A percentile compares a stretch with the other conserved stretches of the same genome.
Conservation (phyloP, 139 green algal species). For the Auxenochlorella protothecoides region DNA sequence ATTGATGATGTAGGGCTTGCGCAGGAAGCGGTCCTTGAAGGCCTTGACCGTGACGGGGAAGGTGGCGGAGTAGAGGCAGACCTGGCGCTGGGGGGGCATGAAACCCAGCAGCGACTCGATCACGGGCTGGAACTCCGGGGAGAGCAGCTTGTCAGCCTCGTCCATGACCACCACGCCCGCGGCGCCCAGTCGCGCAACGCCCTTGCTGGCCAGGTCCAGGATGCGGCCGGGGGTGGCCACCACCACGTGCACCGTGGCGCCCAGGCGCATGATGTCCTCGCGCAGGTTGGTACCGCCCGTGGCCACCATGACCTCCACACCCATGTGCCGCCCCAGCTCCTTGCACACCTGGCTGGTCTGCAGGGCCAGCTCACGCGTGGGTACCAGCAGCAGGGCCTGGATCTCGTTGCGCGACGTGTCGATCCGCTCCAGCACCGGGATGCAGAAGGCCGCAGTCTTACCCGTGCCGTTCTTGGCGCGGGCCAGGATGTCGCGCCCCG, state of each 20-base stretch:
- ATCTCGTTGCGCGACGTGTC: constrained; percentile 79
- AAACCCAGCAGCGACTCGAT: constrained; percentile 91
- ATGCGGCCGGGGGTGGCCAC: constrained; percentile 97
- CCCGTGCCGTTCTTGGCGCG: constrained; percentile 99
- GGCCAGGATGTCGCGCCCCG: constrained; percentile 93
- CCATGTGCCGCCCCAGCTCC: constrained; percentile 94
- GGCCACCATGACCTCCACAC: constrained; percentile 89
- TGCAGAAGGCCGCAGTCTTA: constrained; percentile 98
- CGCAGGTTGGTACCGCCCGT: constrained; percentile 92
- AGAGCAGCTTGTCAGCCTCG: constrained; percentile 96
- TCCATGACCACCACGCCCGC: constrained; percentile 92
- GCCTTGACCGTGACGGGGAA: constrained; percentile 98
- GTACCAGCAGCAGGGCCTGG: constrained; percentile 94
- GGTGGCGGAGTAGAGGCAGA: constrained; percentile 94
- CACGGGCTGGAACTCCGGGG: constrained; percentile 91
- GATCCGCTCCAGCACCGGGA: constrained; percentile 92
- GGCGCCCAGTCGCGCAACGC: constrained; percentile 79
- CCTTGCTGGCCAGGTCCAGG: constrained; percentile 91
- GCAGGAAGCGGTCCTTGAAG: constrained; percentile 95
- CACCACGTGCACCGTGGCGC: constrained; percentile 83
- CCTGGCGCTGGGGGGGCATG: constrained; percentile 76
- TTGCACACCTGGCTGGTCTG: constrained; percentile 89
- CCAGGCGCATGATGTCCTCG: constrained; percentile 98
- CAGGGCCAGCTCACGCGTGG: constrained; percentile 94
- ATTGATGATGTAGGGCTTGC: constrained; percentile 98